Evolutionary conservation across 306 rosid genomes (phyloP), one percentile per base, ranked within the genome.

Genomic region (Quercus engelmannii): DNA sequence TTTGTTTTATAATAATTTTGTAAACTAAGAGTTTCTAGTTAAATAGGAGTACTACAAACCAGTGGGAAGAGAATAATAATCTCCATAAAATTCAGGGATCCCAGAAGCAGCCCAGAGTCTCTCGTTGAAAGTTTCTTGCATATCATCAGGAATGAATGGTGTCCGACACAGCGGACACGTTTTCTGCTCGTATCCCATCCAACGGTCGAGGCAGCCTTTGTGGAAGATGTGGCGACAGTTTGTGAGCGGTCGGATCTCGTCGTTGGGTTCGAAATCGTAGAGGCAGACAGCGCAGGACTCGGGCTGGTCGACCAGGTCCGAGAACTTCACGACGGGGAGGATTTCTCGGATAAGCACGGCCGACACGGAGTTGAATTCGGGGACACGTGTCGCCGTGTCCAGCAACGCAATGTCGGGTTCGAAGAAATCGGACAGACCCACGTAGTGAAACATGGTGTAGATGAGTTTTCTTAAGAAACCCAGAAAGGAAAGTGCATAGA

Each of bases 211-310:
- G 38, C 99, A 95, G 1, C 85, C 83, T 33, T 74, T 59, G 87
- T 95, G 99, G 83, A 93, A 95, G 5, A 93, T 78, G 75, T 95
- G 99, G 1, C 91, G 85, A n/a, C 98, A 95, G 77, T 95, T 93
- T 0, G 85, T 74, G 13, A 95, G 88, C 49, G 88, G 88, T 30
- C 94, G 83, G 90, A 95, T 90, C 87, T 91, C 97, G 12, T 95
- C 97, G 2, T 90, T 84, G 3, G n/a, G 68, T n/a, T 89, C 84
- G 58, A 95, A 95, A 73, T 95, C 97, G 83, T 78, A 88, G 6
- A 95, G 84, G 6, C 98, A 95, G 0, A 95, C 97, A 5, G 96
- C 93, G 76, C 98, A 95, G 61, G 88, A 75, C 17, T 95, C 98
- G 1, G 87, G 88, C 1, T 91, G 87, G 46, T 86, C 94, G 25